phyloP scores from a whole-genome alignment of 345 rosid genomes.

The Kernera saxatilis region DNA sequence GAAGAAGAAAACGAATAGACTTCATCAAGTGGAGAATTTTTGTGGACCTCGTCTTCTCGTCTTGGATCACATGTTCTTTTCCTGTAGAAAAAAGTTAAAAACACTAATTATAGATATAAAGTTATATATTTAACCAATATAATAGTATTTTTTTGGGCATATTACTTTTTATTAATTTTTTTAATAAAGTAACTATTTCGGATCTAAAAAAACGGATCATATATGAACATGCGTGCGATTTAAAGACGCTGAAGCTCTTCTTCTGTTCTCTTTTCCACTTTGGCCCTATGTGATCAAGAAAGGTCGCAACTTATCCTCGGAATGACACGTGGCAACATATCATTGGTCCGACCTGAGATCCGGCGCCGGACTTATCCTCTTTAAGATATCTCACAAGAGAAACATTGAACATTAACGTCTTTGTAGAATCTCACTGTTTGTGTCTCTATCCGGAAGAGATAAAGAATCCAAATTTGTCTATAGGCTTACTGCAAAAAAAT shows the following conservation, averaged over 20 bases:
- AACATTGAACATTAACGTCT: slow-evolving; percentile 10
- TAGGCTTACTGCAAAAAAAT: not conserved
- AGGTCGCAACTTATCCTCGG: slow-evolving; percentile 30
- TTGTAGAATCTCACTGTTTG: slow-evolving; percentile 30
- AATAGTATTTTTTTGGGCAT: not conserved
- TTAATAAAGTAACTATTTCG: not conserved
- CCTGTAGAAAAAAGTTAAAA: not conserved
- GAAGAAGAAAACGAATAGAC: slow-evolving; percentile 19
- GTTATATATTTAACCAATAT: slow-evolving; percentile 1
- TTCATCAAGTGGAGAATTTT: slow-evolving; percentile 20
- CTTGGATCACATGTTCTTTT: slow-evolving; percentile 18
- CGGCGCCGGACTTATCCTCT: slow-evolving; percentile 29
- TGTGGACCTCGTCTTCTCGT: slow-evolving; percentile 27
- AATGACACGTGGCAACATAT: slow-evolving; percentile 18
- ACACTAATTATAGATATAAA: slow-evolving; percentile 7
- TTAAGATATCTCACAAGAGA: not conserved
- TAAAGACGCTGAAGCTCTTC: slow-evolving; percentile 20
- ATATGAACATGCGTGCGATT: slow-evolving; percentile 23
- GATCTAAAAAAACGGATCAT: slow-evolving; percentile 9
- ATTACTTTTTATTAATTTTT: not conserved
- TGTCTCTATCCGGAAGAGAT: slow-evolving; percentile 5
- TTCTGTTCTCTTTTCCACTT: slow-evolving; percentile 20
- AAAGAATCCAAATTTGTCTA: slow-evolving; percentile 9
- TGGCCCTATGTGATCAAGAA: slow-evolving; percentile 23
- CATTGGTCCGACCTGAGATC: slow-evolving; percentile 13